These are phyloP conservation scores for Fusarium humuli DNA, from an alignment of 2,329 filamentous ascomycete genomes.

Conservation along the genomic window DNA sequence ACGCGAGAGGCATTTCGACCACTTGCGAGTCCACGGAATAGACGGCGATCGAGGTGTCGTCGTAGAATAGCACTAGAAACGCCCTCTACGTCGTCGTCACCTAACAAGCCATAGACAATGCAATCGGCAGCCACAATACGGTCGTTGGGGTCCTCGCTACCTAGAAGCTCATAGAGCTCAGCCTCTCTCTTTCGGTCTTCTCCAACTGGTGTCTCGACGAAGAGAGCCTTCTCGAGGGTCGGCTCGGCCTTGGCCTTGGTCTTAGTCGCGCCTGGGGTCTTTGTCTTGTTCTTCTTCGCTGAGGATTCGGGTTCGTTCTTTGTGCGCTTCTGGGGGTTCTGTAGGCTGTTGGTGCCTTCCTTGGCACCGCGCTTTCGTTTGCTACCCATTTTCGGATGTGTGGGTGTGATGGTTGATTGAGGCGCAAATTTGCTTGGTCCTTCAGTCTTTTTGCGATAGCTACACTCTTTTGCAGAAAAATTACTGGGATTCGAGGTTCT, in stretches of 20 bases:
- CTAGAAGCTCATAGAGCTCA: constrained; percentile 69
- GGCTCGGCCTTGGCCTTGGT: constrained; percentile 43
- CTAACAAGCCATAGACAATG: constrained; percentile 66
- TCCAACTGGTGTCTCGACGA: constrained; percentile 63
- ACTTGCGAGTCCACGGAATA: constrained; percentile 91
- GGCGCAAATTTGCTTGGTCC: constrained; percentile 12
- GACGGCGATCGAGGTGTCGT: constrained; percentile 71
- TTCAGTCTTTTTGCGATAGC: constrained; percentile 15
- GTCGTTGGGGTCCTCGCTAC: constrained; percentile 67
- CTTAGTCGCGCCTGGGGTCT: not conserved
- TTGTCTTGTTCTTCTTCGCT: constrained; percentile 20
- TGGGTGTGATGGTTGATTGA: constrained; percentile 2
- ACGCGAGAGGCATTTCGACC: constrained; percentile 88
- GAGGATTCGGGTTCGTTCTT: constrained; percentile 47
- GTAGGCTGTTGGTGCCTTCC: constrained; percentile 44
- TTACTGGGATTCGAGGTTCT: constrained; percentile 29
- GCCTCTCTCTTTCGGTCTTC: constrained; percentile 70
- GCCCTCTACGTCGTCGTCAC: constrained; percentile 55
- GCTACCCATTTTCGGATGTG: constrained; percentile 46
- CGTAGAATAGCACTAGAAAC: constrained; percentile 65
- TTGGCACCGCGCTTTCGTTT: constrained; percentile 54
- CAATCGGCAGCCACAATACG: constrained; percentile 69
- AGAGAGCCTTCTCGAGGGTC: constrained; percentile 54
- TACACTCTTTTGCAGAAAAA: constrained; percentile 31
- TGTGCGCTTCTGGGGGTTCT: constrained; percentile 49